Base-by-base conservation (phyloP, 495 filamentous ascomycete species). In the Venustampulla echinocandica region DNA sequence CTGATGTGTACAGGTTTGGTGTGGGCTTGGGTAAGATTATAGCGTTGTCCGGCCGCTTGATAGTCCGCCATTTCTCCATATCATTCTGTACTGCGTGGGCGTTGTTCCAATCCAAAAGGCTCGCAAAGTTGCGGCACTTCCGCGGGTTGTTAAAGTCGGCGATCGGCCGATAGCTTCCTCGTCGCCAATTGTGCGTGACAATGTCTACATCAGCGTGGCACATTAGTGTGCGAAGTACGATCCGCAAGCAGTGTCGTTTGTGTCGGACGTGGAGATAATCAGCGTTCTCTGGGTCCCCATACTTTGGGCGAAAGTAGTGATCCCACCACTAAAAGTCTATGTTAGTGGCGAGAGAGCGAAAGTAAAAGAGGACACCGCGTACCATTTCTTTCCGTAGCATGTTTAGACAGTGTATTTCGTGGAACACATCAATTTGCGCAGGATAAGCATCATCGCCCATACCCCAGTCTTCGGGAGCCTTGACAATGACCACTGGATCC, bases 161-260 rank as follows among this genome's bases (percentile, higher is more conserved):
- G 13, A 47, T 47, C 5, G 60, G 55, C 14, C 19, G 9, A 18
- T 48, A 47, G 53, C 3, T 42, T 23, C 37, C 49, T 43, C 1
- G 51, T 32, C 10, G 4, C 61, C 61, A 64, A 20, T 56, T 52
- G 46, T 55, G 52, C 7, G 55, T 45, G 10, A 63, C 43, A 2
- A 64, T 37, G 0, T 32, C 46, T 2, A 58, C 48, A 44, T 64
- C 57, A 3, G 53, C 52, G 33, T 63, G 49, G 39, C 61, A 64
- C 55, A 61, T 64, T 3, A 64, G 20, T 24, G 49, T 56, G 33
- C 60, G 60, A 4, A 61, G 58, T 14, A 64, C 44, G 34, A 64
- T 58, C 17, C 61, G 61, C 1, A 53, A 38, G 39, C 61, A 64
- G 32, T 64, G 61, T 23, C 50, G 5, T 14, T 22, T 19, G 19